Evolutionary conservation across 768 basidiomycete genomes (phyloP).

Genomic region (Russula sp.): DNA sequence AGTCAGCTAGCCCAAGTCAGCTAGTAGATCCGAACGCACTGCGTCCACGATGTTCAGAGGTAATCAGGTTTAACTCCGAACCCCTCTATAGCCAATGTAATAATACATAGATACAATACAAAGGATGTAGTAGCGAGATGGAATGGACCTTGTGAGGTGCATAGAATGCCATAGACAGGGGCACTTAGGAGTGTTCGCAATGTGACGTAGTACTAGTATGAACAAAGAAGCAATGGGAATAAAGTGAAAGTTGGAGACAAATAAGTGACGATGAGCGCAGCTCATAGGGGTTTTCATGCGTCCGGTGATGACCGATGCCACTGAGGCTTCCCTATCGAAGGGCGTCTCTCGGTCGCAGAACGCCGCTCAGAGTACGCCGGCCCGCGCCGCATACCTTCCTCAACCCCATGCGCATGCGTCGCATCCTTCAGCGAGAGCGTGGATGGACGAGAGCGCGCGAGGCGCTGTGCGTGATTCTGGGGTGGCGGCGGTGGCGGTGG

Average conservation of each 20-base stretch:
- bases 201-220: conserved; percentile 16
- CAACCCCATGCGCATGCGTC: conserved; percentile 13
- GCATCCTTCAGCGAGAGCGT: conserved; percentile 19
- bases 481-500: not conserved
- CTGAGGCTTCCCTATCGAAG: conserved; percentile 27
- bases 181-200: conserved; percentile 9
- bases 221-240: conserved; percentile 7
- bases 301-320: conserved; percentile 25
- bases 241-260: not conserved
- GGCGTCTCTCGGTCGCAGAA: conserved; percentile 23
- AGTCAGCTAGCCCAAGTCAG: conserved; percentile 18
- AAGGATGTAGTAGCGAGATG: conserved; percentile 3
- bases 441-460: conserved; percentile 18
- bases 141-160: conserved; percentile 4
- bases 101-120: conserved; percentile 26
- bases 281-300: conserved; percentile 20
- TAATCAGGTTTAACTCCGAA: conserved; percentile 10
- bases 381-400: conserved; percentile 22
- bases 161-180: conserved; percentile 21
- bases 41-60: conserved; percentile 7
- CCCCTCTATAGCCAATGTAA: conserved; percentile 6
- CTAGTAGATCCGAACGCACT: conserved; percentile 15
- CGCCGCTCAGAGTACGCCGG: conserved; percentile 21
- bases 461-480: conserved; percentile 16
- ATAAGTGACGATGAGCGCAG: conserved; percentile 20